A percentile compares a stretch with the other conserved stretches of the same genome.
phyloP scores from a whole-genome alignment of 1,284 basidiomycete genomes.

The Wallemia ichthyophaga region DNA sequence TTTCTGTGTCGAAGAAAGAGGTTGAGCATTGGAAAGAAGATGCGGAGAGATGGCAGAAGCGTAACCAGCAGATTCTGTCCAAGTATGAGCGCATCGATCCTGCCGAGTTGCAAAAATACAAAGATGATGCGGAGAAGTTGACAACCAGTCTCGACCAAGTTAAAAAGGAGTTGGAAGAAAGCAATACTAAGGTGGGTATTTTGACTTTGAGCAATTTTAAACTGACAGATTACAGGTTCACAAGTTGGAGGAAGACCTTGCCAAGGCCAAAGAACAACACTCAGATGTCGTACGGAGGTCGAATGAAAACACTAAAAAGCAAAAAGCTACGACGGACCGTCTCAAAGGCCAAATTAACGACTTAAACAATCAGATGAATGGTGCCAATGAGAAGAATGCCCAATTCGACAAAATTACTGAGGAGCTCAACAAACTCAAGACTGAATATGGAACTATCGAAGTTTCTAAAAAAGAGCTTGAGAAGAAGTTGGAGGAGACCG shows the following conservation, averaged over 20 bases:
- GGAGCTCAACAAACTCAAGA: background rate
- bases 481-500: background rate
- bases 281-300: no score
- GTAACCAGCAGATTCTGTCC: constrained; percentile 44
- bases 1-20: constrained; percentile 36
- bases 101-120: background rate
- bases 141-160: background rate
- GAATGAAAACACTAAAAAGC: background rate
- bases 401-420: background rate
- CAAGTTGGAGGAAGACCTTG: background rate
- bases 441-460: background rate
- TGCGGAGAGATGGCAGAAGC: constrained; percentile 51
- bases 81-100: constrained; percentile 18
- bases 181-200: background rate
- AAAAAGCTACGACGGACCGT: background rate
- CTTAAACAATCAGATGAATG: background rate
- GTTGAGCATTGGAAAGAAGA: constrained; percentile 45
- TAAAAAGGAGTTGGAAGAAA: background rate
- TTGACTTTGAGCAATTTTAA: background rate
- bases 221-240: background rate
- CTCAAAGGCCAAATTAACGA: background rate
- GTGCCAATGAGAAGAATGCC: background rate
- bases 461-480: background rate
- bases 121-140: background rate
- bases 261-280: no score